phyloP scores from a whole-genome alignment of 768 basidiomycete species.

The Hygrophoropsis aurantiaca region DNA sequence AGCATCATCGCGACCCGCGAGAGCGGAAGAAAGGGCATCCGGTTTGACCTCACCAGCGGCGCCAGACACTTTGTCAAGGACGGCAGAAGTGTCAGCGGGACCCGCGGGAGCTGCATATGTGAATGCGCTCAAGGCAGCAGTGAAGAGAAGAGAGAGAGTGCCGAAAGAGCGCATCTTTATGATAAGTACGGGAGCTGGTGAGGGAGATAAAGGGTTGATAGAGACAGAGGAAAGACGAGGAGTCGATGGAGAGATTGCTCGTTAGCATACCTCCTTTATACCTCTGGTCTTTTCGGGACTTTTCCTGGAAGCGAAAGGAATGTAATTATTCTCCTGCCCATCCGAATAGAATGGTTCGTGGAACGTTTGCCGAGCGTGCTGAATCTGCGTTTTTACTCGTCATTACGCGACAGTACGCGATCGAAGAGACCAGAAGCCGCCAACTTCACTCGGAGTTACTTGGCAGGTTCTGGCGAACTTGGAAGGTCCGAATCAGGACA shows the following conservation, averaged over 20 bases:
- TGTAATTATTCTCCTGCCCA: too few relatives aligned
- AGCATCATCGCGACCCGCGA: not conserved
- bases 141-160: conserved; percentile 16
- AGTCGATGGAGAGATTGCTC: not conserved
- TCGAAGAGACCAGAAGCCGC: too few relatives aligned
- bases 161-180: conserved; percentile 28
- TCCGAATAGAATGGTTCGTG: too few relatives aligned
- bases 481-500: too few relatives aligned
- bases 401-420: too few relatives aligned
- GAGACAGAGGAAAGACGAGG: not conserved
- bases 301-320: not conserved
- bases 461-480: too few relatives aligned
- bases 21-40: not conserved
- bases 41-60: not conserved
- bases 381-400: too few relatives aligned
- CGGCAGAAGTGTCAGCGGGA: conserved; percentile 10
- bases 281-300: too few relatives aligned
- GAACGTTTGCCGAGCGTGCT: too few relatives aligned
- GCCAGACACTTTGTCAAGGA: not conserved
- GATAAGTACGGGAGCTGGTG: conserved; percentile 19
- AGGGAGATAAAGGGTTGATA: conserved; percentile 10
- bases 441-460: too few relatives aligned
- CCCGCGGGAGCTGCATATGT: conserved; percentile 16
- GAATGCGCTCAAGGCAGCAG: conserved; percentile 26
- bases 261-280: not conserved